These are phyloP conservation scores for Pseudoturritis turrita DNA, from an alignment of 345 rosid species.

Conservation along the genomic window DNA sequence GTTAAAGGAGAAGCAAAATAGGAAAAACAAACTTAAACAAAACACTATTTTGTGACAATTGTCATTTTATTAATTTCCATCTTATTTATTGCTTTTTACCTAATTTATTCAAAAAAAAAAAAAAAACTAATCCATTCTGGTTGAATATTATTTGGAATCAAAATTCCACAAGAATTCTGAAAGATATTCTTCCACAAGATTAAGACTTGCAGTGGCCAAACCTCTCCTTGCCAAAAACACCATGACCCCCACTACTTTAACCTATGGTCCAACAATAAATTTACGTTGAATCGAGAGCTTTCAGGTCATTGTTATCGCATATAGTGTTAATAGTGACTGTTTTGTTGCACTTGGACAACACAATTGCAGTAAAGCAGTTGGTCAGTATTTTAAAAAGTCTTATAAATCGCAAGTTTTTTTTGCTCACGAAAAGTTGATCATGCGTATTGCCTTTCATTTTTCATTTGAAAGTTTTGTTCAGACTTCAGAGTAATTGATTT, in stretches of 20 bases:
- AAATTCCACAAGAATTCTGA: background rate
- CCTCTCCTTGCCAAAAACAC: conserved; percentile 9
- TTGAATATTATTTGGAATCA: background rate
- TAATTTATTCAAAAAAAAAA: too few species aligned
- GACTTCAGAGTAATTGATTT: too few species aligned
- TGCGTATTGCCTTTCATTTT: background rate
- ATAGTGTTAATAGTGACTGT: conserved; percentile 7
- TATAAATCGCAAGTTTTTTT: too few species aligned
- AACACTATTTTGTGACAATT: too few species aligned
- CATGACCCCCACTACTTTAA: background rate
- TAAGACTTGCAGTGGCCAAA: conserved; percentile 3
- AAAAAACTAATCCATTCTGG: background rate
- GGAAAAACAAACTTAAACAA: too few species aligned
- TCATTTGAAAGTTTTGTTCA: too few species aligned
- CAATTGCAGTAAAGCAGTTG: background rate
- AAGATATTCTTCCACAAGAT: background rate
- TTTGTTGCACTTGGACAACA: background rate
- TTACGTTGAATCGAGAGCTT: conserved; percentile 13
- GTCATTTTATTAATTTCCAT: too few species aligned
- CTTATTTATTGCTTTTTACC: too few species aligned
- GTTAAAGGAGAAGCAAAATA: too few species aligned
- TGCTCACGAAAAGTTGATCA: background rate
- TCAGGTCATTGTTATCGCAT: conserved; percentile 4
- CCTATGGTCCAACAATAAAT: background rate
- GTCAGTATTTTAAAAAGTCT: background rate